These are phyloP conservation scores for Mycena galopus DNA, from an alignment of 768 basidiomycete species.

Conservation along the genomic window DNA sequence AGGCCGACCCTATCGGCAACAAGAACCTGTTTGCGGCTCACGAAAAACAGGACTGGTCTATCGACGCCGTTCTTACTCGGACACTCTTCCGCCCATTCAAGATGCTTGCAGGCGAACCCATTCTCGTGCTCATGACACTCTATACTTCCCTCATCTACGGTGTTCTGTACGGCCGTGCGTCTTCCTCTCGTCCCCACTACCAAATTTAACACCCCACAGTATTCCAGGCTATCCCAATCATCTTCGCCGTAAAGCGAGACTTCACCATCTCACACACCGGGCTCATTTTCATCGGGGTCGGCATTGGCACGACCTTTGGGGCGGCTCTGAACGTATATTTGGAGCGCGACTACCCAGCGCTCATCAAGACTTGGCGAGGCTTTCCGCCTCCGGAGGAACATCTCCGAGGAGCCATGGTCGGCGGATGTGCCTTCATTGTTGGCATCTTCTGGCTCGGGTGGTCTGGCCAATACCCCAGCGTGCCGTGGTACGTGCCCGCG, in stretches of 20 bases:
- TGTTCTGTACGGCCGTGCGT: slow-evolving; percentile 65
- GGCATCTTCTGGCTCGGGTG: slow-evolving; percentile 80
- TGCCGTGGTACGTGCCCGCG: slow-evolving; percentile 73
- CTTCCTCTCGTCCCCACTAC: neutral
- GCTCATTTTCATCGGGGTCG: slow-evolving; percentile 69
- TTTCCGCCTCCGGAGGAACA: slow-evolving; percentile 75
- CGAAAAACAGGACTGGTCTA: slow-evolving; percentile 69
- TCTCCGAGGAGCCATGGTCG: slow-evolving; percentile 66
- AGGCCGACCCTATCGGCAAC: slow-evolving; percentile 60
- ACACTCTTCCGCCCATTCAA: slow-evolving; percentile 71
- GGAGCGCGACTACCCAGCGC: slow-evolving; percentile 55
- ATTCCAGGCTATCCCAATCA: slow-evolving; percentile 69
- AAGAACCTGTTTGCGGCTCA: slow-evolving; percentile 67
- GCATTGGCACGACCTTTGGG: slow-evolving; percentile 63
- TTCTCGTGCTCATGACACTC: slow-evolving; percentile 71
- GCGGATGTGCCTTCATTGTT: slow-evolving; percentile 66
- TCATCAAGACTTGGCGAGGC: slow-evolving; percentile 61
- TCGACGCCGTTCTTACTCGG: slow-evolving; percentile 63
- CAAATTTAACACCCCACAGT: slow-evolving; percentile 46
- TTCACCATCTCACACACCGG: slow-evolving; percentile 57
- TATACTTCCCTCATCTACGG: slow-evolving; percentile 75
- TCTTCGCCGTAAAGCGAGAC: slow-evolving; percentile 53
- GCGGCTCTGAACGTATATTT: slow-evolving; percentile 55
- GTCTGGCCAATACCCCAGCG: slow-evolving; percentile 64
- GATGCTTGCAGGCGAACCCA: slow-evolving; percentile 74